phyloP scores from a whole-genome alignment of 768 basidiomycete species.

The Mycena rebaudengoi region DNA sequence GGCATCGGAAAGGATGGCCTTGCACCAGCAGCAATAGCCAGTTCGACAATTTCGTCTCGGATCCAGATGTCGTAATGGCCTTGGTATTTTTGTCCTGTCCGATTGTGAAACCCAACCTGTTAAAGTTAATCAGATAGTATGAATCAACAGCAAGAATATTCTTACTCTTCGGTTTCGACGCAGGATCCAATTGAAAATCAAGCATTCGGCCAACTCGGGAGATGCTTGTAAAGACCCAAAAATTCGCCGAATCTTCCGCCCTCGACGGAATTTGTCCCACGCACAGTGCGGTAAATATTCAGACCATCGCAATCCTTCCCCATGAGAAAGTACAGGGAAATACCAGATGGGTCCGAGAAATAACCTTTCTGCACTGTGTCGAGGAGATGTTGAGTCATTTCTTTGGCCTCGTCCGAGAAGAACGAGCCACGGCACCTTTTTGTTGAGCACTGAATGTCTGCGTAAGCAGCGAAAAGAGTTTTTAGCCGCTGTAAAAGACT shows the following conservation, averaged over 20 bases:
- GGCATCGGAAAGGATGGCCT: not conserved
- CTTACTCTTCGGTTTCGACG: too few species aligned
- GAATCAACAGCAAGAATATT: not conserved
- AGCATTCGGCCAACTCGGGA: not conserved
- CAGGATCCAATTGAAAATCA: not conserved
- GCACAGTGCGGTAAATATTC: conserved; percentile 10
- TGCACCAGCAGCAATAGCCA: not conserved
- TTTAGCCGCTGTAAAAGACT: not conserved
- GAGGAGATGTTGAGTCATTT: not conserved
- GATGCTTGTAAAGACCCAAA: conserved; percentile 29
- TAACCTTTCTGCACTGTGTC: conserved; percentile 7
- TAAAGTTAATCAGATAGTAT: not conserved
- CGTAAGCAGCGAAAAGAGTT: not conserved
- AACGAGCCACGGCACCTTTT: not conserved
- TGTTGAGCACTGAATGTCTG: not conserved
- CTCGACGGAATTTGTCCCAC: conserved; percentile 32
- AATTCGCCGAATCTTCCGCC: conserved; percentile 5
- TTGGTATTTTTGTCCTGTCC: not conserved
- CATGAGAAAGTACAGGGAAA: conserved; percentile 9
- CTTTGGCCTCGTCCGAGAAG: not conserved
- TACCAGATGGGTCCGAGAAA: conserved; percentile 26
- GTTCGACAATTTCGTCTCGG: not conserved
- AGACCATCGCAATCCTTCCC: conserved; percentile 24
- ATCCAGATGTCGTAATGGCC: too few species aligned
- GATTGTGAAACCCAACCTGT: not conserved